These are phyloP conservation scores for Hygrophoropsis aurantiaca DNA, from an alignment of 768 basidiomycete genomes.

Conservation along the genomic window DNA sequence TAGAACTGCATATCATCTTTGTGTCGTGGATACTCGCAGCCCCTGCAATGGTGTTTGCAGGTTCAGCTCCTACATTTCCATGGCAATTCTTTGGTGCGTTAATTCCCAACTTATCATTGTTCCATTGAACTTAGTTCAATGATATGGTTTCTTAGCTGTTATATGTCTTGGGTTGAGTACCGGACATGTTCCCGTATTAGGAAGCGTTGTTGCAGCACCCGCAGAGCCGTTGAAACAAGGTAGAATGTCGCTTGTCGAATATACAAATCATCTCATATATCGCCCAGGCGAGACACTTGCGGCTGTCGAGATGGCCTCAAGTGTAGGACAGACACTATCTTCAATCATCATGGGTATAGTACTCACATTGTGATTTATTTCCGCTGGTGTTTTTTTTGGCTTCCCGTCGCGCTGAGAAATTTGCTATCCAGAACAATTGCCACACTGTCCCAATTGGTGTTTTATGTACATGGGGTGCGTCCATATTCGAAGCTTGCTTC, in stretches of 20 bases:
- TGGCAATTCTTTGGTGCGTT: constrained; percentile 16
- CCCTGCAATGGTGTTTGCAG: constrained; percentile 12
- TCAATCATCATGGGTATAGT: constrained; percentile 30
- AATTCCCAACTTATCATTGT: no score
- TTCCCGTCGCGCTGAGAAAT: no score
- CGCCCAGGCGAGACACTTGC: constrained; percentile 27
- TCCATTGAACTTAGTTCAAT: no score
- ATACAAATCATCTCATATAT: not conserved
- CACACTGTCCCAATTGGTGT: constrained; percentile 18
- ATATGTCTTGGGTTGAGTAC: constrained; percentile 13
- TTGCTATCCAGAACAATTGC: constrained; percentile 12
- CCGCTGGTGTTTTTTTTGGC: not conserved
- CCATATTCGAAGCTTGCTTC: not conserved
- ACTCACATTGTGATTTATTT: constrained; percentile 14
- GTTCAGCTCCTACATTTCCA: constrained; percentile 7
- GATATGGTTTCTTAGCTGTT: constrained; percentile 11
- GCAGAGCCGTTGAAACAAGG: constrained; percentile 29
- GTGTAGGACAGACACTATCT: constrained; percentile 19
- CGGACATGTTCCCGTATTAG: constrained; percentile 16
- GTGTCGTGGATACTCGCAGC: constrained; percentile 16
- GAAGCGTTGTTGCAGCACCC: constrained; percentile 25
- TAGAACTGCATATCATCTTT: constrained; percentile 29
- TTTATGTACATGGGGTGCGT: constrained; percentile 24
- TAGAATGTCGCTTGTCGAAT: not conserved
- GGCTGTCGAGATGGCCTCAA: constrained; percentile 24